Conservation (phyloP, 495 filamentous ascomycete species). For the Tuber borchii region DNA sequence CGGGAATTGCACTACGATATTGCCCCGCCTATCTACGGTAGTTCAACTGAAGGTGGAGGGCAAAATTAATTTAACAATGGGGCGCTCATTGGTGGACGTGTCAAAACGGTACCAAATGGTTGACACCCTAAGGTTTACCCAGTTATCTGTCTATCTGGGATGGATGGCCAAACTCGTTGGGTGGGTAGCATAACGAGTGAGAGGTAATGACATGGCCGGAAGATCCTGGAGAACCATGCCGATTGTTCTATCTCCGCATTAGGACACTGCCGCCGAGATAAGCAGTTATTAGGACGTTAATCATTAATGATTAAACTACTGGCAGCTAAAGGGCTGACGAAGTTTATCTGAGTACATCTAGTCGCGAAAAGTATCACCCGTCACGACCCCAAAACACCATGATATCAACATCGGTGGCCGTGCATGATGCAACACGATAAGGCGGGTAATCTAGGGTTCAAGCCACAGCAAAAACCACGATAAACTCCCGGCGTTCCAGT, state of each 20-base stretch:
- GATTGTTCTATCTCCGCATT: not conserved
- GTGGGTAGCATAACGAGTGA: not conserved
- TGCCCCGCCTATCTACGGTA: not conserved
- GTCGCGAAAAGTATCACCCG: not conserved
- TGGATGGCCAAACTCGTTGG: not conserved
- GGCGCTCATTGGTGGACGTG: not conserved
- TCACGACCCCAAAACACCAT: not conserved
- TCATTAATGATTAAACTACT: not conserved
- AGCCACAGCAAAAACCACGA: not conserved
- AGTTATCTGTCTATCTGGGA: not conserved
- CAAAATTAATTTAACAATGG: not conserved
- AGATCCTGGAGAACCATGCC: not conserved
- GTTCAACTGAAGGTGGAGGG: not conserved
- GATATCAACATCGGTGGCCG: not conserved
- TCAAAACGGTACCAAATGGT: not conserved
- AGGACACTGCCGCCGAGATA: not conserved
- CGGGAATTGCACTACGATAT: not conserved
- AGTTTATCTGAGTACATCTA: not conserved
- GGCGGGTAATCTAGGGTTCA: not conserved
- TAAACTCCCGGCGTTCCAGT: not conserved
- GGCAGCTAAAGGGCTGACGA: not conserved
- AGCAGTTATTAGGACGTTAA: not conserved
- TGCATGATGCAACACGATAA: slow-evolving; percentile 2
- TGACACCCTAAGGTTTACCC: not conserved
- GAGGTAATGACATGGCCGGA: not conserved